Conservation (phyloP, 2,329 filamentous ascomycete genomes). For the Chaetomium globosum region DNA sequence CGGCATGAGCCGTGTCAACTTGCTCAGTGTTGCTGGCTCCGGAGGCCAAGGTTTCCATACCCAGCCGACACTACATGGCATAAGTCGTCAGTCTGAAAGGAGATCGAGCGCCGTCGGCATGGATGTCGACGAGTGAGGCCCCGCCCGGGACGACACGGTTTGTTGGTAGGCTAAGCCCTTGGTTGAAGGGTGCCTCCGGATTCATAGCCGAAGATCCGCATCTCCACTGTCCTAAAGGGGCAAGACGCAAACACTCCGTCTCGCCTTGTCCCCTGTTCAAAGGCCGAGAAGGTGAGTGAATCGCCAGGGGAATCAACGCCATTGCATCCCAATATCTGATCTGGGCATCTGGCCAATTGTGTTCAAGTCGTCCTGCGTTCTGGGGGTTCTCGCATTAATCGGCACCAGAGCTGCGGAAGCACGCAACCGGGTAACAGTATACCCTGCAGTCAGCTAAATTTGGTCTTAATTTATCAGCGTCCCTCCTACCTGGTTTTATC, state of each 20-base stretch:
- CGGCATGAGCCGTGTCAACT: constrained; percentile 12
- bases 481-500: not conserved
- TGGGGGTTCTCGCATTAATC: not conserved
- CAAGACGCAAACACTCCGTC: constrained; percentile 25
- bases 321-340: constrained; percentile 1
- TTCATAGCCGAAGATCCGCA: constrained; percentile 29
- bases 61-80: constrained; percentile 3
- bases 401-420: not conserved
- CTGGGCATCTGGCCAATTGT: not conserved
- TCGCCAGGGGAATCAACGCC: not conserved
- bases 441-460: not conserved
- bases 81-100: constrained; percentile 1
- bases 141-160: constrained; percentile 30
- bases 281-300: not conserved
- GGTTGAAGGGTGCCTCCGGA: constrained; percentile 26
- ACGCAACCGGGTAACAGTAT: constrained; percentile 7
- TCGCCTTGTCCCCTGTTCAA: not conserved
- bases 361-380: not conserved
- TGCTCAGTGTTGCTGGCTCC: constrained; percentile 1
- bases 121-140: constrained; percentile 20
- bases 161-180: constrained; percentile 28
- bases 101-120: constrained; percentile 22
- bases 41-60: constrained; percentile 20
- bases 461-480: not conserved
- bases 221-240: constrained; percentile 24